Percentiles rank a stretch among this genome's conserved stretches.
Evolutionary conservation across 2,329 filamentous ascomycete species (phyloP).

Genomic region (Juglanconis sp.): DNA sequence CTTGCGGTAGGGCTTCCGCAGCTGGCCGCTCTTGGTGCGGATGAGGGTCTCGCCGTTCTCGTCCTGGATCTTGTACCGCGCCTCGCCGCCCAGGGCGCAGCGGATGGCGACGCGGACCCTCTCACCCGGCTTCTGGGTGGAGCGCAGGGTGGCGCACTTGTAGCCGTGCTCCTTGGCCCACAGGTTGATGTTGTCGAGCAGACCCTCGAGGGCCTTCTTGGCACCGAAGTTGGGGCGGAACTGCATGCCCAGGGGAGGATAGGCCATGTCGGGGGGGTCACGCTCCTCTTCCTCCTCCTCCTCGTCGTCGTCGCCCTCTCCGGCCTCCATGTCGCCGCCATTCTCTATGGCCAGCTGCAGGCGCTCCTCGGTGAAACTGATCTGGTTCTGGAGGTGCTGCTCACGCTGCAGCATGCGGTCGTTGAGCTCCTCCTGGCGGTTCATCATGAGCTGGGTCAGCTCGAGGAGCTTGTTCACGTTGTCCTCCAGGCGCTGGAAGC

Average conservation of each 20-base stretch:
- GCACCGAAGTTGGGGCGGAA: constrained; percentile 20
- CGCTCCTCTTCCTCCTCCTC: constrained; percentile 18
- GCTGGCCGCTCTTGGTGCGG: constrained; percentile 19
- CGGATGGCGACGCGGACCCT: constrained; percentile 17
- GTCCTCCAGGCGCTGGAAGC: constrained; percentile 19
- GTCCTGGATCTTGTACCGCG: constrained; percentile 18
- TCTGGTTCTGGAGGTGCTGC: constrained; percentile 15
- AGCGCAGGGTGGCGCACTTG: constrained; percentile 19
- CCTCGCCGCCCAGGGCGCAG: constrained; percentile 19
- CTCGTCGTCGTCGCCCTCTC: constrained; percentile 12
- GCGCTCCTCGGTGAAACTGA: constrained; percentile 15
- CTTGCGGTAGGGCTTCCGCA: constrained; percentile 20
- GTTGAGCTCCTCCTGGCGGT: constrained; percentile 20
- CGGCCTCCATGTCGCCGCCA: constrained; percentile 4
- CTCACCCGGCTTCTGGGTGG: constrained; percentile 18
- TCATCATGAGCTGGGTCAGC: constrained; percentile 21
- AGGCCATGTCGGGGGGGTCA: constrained; percentile 19
- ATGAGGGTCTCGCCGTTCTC: constrained; percentile 19
- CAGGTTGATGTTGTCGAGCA: constrained; percentile 19
- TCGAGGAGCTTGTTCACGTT: constrained; percentile 17
- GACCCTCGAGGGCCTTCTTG: constrained; percentile 19
- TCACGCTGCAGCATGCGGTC: constrained; percentile 17
- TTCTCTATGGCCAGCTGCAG: constrained; percentile 15
- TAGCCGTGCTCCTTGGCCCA: constrained; percentile 20
- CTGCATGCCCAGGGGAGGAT: constrained; percentile 19